These are phyloP conservation scores for Kwoniella shivajii DNA, from an alignment of 1,284 basidiomycete genomes.

Conservation along the genomic window DNA sequence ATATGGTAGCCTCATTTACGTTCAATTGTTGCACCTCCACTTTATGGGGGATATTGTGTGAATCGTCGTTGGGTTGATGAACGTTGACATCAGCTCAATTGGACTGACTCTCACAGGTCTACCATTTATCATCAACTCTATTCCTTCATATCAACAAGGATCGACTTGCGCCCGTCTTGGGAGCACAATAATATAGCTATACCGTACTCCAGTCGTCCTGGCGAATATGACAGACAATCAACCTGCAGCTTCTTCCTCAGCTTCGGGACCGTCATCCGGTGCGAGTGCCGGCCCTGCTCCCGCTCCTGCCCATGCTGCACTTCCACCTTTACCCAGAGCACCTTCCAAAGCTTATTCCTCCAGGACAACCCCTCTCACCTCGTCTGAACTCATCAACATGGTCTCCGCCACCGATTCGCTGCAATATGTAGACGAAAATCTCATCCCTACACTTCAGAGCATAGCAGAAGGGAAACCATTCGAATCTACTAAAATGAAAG, in stretches of 20 bases:
- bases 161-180: too few relatives aligned
- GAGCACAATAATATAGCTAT: too few relatives aligned
- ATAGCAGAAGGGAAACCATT: conserved; percentile 11
- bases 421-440: neutral
- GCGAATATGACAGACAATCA: too few relatives aligned
- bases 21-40: too few relatives aligned
- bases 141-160: too few relatives aligned
- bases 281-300: neutral
- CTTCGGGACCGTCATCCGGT: neutral
- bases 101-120: too few relatives aligned
- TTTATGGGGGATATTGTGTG: too few relatives aligned
- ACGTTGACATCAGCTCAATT: too few relatives aligned
- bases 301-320: conserved; percentile 16
- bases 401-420: conserved; percentile 3
- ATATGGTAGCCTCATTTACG: neutral
- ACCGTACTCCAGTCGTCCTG: too few relatives aligned
- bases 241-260: too few relatives aligned
- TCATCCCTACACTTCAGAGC: conserved; percentile 15
- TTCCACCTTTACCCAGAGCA: conserved; percentile 10
- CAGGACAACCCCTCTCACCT: conserved; percentile 5
- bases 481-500: conserved; percentile 7
- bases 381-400: conserved; percentile 1
- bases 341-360: neutral
- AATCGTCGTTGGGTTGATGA: too few relatives aligned
- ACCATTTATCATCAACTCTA: too few relatives aligned